Conservation (phyloP, 2,329 filamentous ascomycete genomes). For the Drechslera avenae region DNA sequence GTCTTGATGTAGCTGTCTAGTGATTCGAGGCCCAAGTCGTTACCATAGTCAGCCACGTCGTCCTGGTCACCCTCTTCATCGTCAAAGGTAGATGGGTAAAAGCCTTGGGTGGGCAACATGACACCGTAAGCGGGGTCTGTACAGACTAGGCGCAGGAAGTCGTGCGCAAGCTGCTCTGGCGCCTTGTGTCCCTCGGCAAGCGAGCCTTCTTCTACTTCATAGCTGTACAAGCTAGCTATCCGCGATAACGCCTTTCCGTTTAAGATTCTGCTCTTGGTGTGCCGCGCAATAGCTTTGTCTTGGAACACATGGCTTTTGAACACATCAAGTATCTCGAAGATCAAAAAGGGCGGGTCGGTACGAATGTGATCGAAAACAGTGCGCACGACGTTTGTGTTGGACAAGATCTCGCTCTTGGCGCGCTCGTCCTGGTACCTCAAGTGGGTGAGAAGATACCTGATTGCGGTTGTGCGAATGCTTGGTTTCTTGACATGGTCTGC, state of each 20-base stretch:
- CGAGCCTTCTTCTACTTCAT: slow-evolving; percentile 52
- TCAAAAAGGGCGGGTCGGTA: slow-evolving; percentile 75
- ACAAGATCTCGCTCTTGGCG: slow-evolving; percentile 81
- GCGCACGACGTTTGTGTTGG: slow-evolving; percentile 70
- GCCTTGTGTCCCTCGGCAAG: slow-evolving; percentile 56
- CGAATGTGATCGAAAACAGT: slow-evolving; percentile 77
- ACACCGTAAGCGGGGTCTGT: slow-evolving; percentile 75
- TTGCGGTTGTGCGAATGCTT: slow-evolving; percentile 80
- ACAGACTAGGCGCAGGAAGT: slow-evolving; percentile 76
- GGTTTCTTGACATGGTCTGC: slow-evolving; percentile 71
- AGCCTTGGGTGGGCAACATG: slow-evolving; percentile 76
- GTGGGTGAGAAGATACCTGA: slow-evolving; percentile 79
- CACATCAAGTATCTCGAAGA: slow-evolving; percentile 74
- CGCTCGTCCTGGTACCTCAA: slow-evolving; percentile 77
- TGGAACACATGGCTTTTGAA: slow-evolving; percentile 74
- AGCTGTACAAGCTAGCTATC: slow-evolving; percentile 55
- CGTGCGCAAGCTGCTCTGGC: slow-evolving; percentile 72
- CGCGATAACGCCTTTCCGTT: slow-evolving; percentile 74
- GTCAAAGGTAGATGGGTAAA: slow-evolving; percentile 76
- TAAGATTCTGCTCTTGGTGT: slow-evolving; percentile 75
- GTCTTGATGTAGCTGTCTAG: slow-evolving; percentile 72
- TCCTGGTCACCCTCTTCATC: slow-evolving; percentile 54
- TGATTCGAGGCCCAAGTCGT: slow-evolving; percentile 70
- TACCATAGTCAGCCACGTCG: slow-evolving; percentile 54
- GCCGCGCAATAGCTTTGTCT: slow-evolving; percentile 74